phyloP scores from a whole-genome alignment of 2,329 filamentous ascomycete species.

The Fusarium veterinarium region DNA sequence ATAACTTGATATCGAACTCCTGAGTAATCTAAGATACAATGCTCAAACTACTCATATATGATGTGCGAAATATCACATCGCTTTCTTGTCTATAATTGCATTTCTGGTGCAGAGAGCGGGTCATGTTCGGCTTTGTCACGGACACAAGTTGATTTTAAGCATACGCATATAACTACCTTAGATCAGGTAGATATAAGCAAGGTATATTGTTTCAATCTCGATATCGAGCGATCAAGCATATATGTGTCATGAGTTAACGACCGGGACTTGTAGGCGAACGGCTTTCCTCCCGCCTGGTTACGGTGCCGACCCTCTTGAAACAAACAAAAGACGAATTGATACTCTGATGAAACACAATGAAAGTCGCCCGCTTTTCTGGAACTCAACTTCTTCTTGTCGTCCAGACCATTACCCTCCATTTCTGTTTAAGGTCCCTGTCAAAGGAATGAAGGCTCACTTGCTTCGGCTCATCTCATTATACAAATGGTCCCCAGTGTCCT shows the following conservation, averaged over 20 bases:
- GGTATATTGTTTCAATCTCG: constrained; percentile 24
- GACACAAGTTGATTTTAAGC: not conserved
- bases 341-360: constrained; percentile 6
- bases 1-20: not conserved
- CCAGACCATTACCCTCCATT: not conserved
- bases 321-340: constrained; percentile 20
- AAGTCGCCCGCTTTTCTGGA: not conserved
- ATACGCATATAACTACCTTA: not conserved
- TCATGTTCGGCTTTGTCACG: not conserved
- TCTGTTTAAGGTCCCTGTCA: not conserved
- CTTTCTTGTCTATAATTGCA: not conserved
- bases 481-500: not conserved
- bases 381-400: not conserved
- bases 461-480: not conserved
- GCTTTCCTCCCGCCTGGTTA: not conserved
- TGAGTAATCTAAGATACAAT: not conserved
- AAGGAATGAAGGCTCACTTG: not conserved
- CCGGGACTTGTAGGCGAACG: not conserved
- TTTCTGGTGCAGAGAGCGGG: not conserved
- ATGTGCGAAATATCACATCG: not conserved
- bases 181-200: not conserved
- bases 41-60: too few species aligned
- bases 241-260: constrained; percentile 7
- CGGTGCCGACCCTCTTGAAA: constrained; percentile 10
- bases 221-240: constrained; percentile 14